Base-by-base conservation (phyloP, 331 rosid species). In the Rosa hybrid region DNA sequence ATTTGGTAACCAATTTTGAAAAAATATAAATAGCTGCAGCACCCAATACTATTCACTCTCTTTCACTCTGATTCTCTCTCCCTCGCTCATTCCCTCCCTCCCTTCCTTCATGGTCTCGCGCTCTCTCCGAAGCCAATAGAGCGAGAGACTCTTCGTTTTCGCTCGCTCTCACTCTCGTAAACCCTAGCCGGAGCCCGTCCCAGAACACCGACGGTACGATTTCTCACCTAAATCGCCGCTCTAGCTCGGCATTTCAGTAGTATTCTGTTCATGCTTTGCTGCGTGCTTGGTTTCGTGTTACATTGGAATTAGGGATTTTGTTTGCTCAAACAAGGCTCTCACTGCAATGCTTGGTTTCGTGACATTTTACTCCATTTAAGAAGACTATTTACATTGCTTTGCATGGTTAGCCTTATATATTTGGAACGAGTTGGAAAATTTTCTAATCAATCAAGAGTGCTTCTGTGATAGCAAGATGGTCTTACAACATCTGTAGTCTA, bases 21-120 rank as follows among this genome's bases (percentile, higher is more conserved):
- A 50, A 44, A 50, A 44, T 44, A 44, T 7, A 44, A 7, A 44
- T 44, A 44, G 11, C 2, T 0, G 9, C 9, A 0, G 1, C 23
- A 46, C 8, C 20, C 34, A 13, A 51, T 5, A 53, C 6, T 53
- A 21, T 4, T 53, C 21, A 1, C 5, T 57, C 67, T 38, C 67
- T 38, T 49, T 80, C 79, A 67, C 79, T 73, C 79, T n/a, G 34
- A 30, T 53, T 51, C 53, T 48, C 72, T 34, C 63, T 3, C 59
- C 1, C 18, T 53, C 20, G 45, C 63, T 23, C 83, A 1, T 44
- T 44, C 46, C 46, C 10, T 44, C 46, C 30, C 30, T 27, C 30
- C 30, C 30, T 72, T 78, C 78, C 30, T 72, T 78, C 78, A 72
- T 59, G 57, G 53, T 20, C 72, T 49, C 53, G 20, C 42, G 48